Evolutionary conservation across 805 yeast genomes (phyloP).

Genomic region (Saccharomycopsis amapae): DNA sequence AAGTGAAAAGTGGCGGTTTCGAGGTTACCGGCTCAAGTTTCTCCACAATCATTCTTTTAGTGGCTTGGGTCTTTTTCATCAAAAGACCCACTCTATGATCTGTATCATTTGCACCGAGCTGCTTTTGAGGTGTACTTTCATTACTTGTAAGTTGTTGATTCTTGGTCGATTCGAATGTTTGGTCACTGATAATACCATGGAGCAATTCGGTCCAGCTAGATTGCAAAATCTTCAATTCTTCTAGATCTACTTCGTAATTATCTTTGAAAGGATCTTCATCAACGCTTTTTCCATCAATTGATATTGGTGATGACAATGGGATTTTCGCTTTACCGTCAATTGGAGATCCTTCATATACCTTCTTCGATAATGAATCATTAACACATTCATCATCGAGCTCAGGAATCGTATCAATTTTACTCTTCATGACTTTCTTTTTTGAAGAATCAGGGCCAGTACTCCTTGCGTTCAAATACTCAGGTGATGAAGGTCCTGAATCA

Average conservation of each 20-base stretch:
- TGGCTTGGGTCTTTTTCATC: constrained; percentile 20
- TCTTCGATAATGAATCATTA: too few relatives aligned
- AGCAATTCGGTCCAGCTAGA: constrained; percentile 29
- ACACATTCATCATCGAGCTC: too few relatives aligned
- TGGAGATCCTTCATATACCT: too few relatives aligned
- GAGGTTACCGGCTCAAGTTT: constrained; percentile 47
- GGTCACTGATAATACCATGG: constrained; percentile 28
- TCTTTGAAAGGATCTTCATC: constrained; percentile 7
- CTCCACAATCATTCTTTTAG: constrained; percentile 50
- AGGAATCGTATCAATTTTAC: background rate
- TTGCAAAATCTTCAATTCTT: constrained; percentile 23
- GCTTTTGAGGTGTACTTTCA: background rate
- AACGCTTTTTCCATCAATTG: background rate
- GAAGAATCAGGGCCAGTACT: background rate
- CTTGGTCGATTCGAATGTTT: constrained; percentile 21
- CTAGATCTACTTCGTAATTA: background rate
- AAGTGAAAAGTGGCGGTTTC: constrained; percentile 59
- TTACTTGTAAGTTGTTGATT: background rate
- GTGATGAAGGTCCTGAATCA: too few relatives aligned
- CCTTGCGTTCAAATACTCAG: too few relatives aligned
- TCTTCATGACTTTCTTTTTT: background rate
- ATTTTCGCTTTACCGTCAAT: background rate
- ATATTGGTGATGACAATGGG: background rate
- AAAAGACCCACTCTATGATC: background rate
- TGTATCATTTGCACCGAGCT: too few relatives aligned